Base-by-base conservation (phyloP, 2,329 filamentous ascomycete genomes). In the Claviceps capensis region DNA sequence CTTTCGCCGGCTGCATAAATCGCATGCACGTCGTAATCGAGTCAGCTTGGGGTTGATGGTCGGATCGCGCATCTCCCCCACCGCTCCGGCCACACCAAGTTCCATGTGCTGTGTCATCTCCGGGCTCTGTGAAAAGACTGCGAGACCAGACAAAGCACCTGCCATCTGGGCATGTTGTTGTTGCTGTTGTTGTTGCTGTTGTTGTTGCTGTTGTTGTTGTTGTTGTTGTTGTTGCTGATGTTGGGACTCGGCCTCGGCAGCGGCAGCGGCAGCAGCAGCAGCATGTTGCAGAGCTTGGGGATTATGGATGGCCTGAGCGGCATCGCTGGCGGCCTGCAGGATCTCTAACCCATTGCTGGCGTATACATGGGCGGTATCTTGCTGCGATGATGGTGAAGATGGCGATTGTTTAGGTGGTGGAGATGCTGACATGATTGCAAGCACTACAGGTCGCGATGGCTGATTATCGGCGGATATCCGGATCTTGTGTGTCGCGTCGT, bases 1-100 rank as follows among this genome's bases (percentile, higher is more conserved):
- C 55, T 81, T 81, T 53, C 78, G 75, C 63, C 77, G 74, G 53
- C 77, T 80, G 61, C 78, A 81, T 71, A 81, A 76, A 57, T 81
- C 78, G 58, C 78, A 81, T 14, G 78, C 78, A 48, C 78, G 73
- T 54, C 78, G 70, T 36, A 81, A 69, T 6, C 78, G 74, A 30
- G 76, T 80, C 46, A 76, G 66, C 64, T 78, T 79, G 16, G 69
- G 70, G 51, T 72, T 73, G 51, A 72, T 62, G 13, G 66, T 68
- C 7, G 69, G 68, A 52, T 73, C 70, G 42, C 69, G 66, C 57
- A 65, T 61, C 26, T 59, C 53, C 48, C 57, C 59, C 41, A 55
- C 53, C 37, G 56, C 47, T 4, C 52, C 51, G 5, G 53, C 26
- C 11, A 53, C 53, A 19, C 54, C 51, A 46, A 34, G 30, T 11